Evolutionary conservation across 2,329 filamentous ascomycete genomes (phyloP).

Genomic region (Clonostachys chloroleuca): DNA sequence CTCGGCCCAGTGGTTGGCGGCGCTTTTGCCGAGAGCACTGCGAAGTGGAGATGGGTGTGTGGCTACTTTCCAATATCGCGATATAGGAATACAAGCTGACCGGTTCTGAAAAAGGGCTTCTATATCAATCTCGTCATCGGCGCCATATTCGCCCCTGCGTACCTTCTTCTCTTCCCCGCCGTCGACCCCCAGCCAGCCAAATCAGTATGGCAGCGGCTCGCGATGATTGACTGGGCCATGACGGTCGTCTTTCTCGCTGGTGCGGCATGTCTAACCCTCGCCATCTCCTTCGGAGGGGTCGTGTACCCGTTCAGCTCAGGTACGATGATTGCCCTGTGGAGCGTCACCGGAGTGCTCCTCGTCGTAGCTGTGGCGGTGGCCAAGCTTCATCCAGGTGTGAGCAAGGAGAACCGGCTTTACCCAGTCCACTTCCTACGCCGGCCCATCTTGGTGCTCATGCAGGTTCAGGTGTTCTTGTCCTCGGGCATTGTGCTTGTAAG

Average conservation of each 20-base stretch:
- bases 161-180: slow-evolving; percentile 14
- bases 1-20: slow-evolving; percentile 29
- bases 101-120: slow-evolving; percentile 15
- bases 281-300: slow-evolving; percentile 39
- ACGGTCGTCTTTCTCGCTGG: slow-evolving; percentile 30
- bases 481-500: slow-evolving; percentile 9
- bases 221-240: slow-evolving; percentile 34
- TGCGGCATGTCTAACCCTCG: slow-evolving; percentile 32
- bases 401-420: no score
- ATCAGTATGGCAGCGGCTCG: slow-evolving; percentile 14
- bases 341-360: slow-evolving; percentile 30
- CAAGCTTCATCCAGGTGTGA: slow-evolving; percentile 18
- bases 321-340: slow-evolving; percentile 35
- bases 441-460: slow-evolving; percentile 7
- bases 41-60: slow-evolving; percentile 12
- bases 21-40: not conserved
- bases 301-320: slow-evolving; percentile 35
- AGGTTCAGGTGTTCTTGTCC: slow-evolving; percentile 9
- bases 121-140: slow-evolving; percentile 50
- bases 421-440: no score
- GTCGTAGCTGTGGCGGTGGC: slow-evolving; percentile 34
- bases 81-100: not conserved
- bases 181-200: slow-evolving; percentile 3
- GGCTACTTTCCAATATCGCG: slow-evolving; percentile 29
- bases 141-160: slow-evolving; percentile 17